These are phyloP conservation scores for Heimioporus sp. DNA, from an alignment of 768 basidiomycete species.

Conservation along the genomic window DNA sequence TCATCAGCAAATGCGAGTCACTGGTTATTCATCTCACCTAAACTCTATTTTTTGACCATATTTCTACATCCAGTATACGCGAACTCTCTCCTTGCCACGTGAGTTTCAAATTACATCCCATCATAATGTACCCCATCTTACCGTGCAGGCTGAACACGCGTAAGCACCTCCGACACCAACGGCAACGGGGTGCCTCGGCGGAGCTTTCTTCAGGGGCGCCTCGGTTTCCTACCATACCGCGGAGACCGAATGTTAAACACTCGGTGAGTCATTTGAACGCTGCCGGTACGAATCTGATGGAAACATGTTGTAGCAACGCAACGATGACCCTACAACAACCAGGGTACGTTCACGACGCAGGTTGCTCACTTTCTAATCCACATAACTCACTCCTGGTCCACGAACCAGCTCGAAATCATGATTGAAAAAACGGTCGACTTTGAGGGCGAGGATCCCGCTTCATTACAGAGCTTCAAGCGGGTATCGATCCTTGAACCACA, in stretches of 20 bases:
- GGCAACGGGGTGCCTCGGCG: slow-evolving; percentile 28
- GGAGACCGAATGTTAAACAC: slow-evolving; percentile 1
- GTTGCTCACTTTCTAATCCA: not conserved
- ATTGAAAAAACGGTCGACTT: slow-evolving; percentile 29
- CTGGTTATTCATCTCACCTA: not conserved
- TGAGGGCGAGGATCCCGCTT: slow-evolving; percentile 13
- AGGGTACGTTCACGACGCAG: slow-evolving; percentile 14
- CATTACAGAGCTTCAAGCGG: not conserved
- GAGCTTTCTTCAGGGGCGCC: slow-evolving; percentile 26
- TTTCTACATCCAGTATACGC: slow-evolving; percentile 42
- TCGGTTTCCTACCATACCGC: slow-evolving; percentile 20
- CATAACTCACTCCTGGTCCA: not conserved
- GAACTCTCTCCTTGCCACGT: slow-evolving; percentile 49
- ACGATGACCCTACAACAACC: slow-evolving; percentile 6
- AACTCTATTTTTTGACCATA: not conserved
- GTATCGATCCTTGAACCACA: slow-evolving; percentile 9
- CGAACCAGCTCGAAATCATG: slow-evolving; percentile 27
- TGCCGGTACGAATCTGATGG: not conserved
- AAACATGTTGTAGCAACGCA: slow-evolving; percentile 6
- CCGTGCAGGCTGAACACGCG: slow-evolving; percentile 36
- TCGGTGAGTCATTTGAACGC: slow-evolving; percentile 9
- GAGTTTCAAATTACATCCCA: not conserved
- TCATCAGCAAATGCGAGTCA: slow-evolving; percentile 48
- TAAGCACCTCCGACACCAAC: slow-evolving; percentile 29
- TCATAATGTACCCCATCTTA: not conserved